Evolutionary conservation across 345 rosid species (phyloP).

Genomic region (Stellera chamaejasme): DNA sequence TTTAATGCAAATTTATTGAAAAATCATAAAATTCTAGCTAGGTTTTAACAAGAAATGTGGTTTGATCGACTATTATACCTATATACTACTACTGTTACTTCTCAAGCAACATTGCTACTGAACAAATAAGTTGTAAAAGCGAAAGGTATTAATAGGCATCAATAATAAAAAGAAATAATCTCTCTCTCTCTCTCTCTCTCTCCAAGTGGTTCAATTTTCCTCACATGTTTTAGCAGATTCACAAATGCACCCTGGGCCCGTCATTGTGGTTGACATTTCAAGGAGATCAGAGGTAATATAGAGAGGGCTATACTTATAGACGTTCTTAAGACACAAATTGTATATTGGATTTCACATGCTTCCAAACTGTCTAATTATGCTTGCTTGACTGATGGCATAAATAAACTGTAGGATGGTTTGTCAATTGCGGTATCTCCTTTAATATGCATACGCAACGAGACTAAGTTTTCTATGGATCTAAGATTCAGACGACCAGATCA

Average conservation of each 20-base stretch:
- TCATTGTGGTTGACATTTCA: conserved; percentile 62
- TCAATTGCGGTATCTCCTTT: conserved; percentile 80
- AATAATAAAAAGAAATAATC: no score
- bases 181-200: no score
- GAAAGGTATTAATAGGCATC: no score
- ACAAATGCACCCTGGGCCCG: conserved; percentile 83
- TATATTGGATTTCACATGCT: background rate
- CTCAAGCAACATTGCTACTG: no score
- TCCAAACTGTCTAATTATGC: conserved; percentile 4
- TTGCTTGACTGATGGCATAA: conserved; percentile 1
- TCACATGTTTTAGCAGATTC: conserved; percentile 48
- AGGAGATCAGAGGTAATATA: conserved; percentile 57
- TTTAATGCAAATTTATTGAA: no score
- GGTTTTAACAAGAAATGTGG: no score
- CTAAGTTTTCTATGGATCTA: conserved; percentile 67
- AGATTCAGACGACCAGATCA: conserved; percentile 66
- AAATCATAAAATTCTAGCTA: no score
- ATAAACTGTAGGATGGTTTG: conserved; percentile 60
- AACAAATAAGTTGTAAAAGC: no score
- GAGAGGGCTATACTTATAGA: background rate
- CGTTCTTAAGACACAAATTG: background rate
- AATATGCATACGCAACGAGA: conserved; percentile 73
- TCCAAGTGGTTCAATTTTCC: background rate
- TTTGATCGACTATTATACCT: no score
- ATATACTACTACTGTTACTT: no score